A percentile compares a stretch with the other conserved stretches of the same genome.
These are phyloP conservation scores for Beauveria brongniartii DNA, from an alignment of 2,329 filamentous ascomycete species.

Conservation along the genomic window DNA sequence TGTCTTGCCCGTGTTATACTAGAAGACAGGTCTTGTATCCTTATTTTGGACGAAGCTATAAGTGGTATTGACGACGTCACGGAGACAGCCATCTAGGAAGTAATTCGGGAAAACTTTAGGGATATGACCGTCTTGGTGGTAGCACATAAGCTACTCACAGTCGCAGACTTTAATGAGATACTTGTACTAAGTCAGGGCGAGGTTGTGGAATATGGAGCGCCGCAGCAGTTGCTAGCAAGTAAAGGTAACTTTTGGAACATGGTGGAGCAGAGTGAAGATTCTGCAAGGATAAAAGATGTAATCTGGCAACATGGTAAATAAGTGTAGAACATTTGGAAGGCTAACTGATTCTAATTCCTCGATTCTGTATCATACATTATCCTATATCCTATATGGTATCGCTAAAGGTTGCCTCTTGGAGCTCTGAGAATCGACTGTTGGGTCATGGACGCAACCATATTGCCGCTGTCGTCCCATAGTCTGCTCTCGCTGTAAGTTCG, in stretches of 20 bases:
- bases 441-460: no score
- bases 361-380: no score
- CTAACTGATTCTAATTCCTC: no score
- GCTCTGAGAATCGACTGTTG: no score
- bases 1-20: conserved; percentile 53
- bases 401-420: no score
- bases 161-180: conserved; percentile 61
- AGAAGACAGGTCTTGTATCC: conserved; percentile 3
- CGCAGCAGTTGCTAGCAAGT: conserved; percentile 44
- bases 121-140: conserved; percentile 59
- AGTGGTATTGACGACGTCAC: conserved; percentile 63
- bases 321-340: no score
- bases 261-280: conserved; percentile 16
- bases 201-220: conserved; percentile 55
- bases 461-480: no score
- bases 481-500: no score
- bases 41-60: conserved; percentile 54
- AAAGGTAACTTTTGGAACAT: conserved; percentile 45
- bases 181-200: conserved; percentile 55
- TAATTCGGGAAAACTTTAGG: conserved; percentile 57
- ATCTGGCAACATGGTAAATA: background rate
- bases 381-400: no score
- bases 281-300: background rate
- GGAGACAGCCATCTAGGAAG: conserved; percentile 58
- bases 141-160: conserved; percentile 60